Percentiles rank a stretch among this genome's conserved stretches.
phyloP scores from a whole-genome alignment of 345 rosid genomes.

The Linum trigynum region DNA sequence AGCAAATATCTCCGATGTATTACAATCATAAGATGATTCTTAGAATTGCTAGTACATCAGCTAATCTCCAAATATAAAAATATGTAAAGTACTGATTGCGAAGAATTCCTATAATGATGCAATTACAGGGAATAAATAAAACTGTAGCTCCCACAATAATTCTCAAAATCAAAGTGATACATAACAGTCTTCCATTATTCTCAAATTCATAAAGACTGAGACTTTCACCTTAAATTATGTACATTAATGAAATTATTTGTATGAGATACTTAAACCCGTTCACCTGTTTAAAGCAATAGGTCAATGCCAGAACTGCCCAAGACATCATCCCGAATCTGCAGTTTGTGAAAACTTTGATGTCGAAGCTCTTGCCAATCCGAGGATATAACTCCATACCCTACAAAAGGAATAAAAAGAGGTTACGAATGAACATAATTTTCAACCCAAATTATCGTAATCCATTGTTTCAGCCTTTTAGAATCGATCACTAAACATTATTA shows the following conservation, averaged over 20 bases:
- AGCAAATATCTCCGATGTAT: no score
- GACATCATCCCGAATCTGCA: slow-evolving; percentile 99
- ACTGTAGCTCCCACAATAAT: no score
- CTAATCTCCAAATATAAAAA: no score
- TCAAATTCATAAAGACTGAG: no score
- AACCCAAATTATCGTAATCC: no score
- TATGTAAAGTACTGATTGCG: not conserved
- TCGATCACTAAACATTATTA: not conserved
- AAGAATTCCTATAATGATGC: no score
- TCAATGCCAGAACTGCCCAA: slow-evolving; percentile 97
- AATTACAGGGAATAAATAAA: no score
- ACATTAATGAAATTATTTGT: not conserved
- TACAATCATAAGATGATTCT: no score
- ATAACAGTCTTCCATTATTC: no score
- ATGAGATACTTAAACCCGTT: not conserved
- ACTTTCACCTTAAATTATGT: not conserved
- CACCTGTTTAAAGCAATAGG: slow-evolving; percentile 99
- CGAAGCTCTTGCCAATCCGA: slow-evolving; percentile 89
- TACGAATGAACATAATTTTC: slow-evolving; percentile 13
- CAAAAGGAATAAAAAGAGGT: slow-evolving; percentile 18
- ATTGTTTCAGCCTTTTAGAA: not conserved
- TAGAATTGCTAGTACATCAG: no score
- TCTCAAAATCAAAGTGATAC: no score
- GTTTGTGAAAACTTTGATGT: slow-evolving; percentile 94
- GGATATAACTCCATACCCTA: slow-evolving; percentile 99